A percentile compares a stretch with the other conserved stretches of the same genome.
Conservation (phyloP, 2,329 filamentous ascomycete genomes). For the Colletotrichum tropicicola region DNA sequence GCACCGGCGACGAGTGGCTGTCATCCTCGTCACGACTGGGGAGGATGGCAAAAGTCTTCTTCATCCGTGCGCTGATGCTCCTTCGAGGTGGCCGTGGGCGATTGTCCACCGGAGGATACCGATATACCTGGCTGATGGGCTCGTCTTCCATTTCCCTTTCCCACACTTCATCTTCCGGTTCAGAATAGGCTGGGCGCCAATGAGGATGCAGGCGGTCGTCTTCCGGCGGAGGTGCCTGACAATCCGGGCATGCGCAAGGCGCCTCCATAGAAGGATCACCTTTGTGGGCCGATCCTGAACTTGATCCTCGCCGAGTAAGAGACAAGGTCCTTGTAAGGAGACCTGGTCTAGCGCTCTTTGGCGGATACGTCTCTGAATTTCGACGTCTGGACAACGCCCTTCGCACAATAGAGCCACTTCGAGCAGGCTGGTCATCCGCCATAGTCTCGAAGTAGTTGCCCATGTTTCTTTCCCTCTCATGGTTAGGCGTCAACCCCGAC, state of each 20-base stretch:
- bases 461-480: constrained; percentile 60
- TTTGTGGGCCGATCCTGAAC: constrained; percentile 32
- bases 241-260: constrained; percentile 52
- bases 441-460: constrained; percentile 63
- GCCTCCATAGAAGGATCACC: constrained; percentile 39
- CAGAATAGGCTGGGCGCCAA: constrained; percentile 65
- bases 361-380: constrained; percentile 52
- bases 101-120: constrained; percentile 59
- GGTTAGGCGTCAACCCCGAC: constrained; percentile 64
- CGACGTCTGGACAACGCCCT: constrained; percentile 61
- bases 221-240: constrained; percentile 58
- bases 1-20: constrained; percentile 37
- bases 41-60: constrained; percentile 68
- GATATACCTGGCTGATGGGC: constrained; percentile 49
- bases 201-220: constrained; percentile 66
- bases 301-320: constrained; percentile 50
- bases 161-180: constrained; percentile 43
- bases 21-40: constrained; percentile 56
- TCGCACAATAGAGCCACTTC: constrained; percentile 60
- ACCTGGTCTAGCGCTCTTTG: constrained; percentile 48
- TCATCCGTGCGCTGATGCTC: constrained; percentile 62
- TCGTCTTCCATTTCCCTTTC: constrained; percentile 43
- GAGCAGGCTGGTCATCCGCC: constrained; percentile 51
- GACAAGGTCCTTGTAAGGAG: constrained; percentile 63
- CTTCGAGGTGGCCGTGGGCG: constrained; percentile 54